Percentiles rank a stretch among this genome's conserved stretches.
These are phyloP conservation scores for Populus hybrid DNA, from an alignment of 441 rosid genomes.

Conservation along the genomic window DNA sequence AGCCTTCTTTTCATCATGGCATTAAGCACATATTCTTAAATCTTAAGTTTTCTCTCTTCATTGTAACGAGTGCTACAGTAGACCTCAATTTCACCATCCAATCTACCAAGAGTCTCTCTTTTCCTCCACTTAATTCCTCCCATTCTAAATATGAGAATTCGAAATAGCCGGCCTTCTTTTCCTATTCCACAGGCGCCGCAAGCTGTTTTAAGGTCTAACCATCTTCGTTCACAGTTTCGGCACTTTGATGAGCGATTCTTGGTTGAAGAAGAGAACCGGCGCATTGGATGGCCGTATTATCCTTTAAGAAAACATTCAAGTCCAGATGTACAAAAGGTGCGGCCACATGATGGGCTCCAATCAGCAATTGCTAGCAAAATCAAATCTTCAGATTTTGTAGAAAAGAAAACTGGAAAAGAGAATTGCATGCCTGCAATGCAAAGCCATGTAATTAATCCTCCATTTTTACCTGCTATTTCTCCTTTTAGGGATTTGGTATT, in stretches of 20 bases:
- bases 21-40: not conserved
- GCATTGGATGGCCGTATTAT: conserved; percentile 25
- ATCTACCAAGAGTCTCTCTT: not conserved
- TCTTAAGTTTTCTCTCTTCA: not conserved
- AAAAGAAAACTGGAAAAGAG: conserved; percentile 3
- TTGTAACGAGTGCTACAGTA: not conserved
- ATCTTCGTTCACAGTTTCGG: not conserved
- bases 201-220: conserved; percentile 1
- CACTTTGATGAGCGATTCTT: conserved; percentile 17
- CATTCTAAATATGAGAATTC: conserved; percentile 27
- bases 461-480: not conserved
- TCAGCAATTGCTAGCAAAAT: not conserved
- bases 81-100: conserved; percentile 1
- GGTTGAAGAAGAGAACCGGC: conserved; percentile 26
- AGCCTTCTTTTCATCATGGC: conserved; percentile 1
- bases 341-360: conserved; percentile 1
- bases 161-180: conserved; percentile 24
- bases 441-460: conserved; percentile 13
- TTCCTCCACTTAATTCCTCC: conserved; percentile 8
- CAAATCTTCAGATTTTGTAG: conserved; percentile 2
- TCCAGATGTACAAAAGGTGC: conserved; percentile 5
- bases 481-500: conserved; percentile 7
- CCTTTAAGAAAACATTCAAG: conserved; percentile 4
- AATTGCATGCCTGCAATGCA: conserved; percentile 11
- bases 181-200: conserved; percentile 11